Conservation (phyloP, 768 basidiomycete genomes). For the Lepiota subincarnata region DNA sequence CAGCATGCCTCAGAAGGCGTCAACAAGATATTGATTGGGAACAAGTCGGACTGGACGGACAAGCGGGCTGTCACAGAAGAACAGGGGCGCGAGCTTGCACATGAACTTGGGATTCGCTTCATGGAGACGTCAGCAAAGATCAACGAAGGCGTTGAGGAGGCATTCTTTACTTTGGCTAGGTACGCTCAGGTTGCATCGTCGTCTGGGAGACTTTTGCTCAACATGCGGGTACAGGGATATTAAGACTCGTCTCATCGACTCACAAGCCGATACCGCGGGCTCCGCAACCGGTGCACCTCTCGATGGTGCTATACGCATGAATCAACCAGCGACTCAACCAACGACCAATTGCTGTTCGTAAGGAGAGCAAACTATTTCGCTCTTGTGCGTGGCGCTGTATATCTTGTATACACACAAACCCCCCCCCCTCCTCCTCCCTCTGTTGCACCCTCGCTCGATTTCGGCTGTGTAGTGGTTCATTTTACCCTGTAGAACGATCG, state of each 20-base stretch:
- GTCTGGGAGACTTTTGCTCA: constrained; percentile 3
- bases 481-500: background rate
- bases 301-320: constrained; percentile 63
- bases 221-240: constrained; percentile 64
- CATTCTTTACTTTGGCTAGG: constrained; percentile 97
- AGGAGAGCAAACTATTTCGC: constrained; percentile 13
- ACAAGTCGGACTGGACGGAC: constrained; percentile 98
- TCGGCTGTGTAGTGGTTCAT: background rate
- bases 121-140: constrained; percentile 98
- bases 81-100: constrained; percentile 87
- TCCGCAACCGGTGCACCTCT: constrained; percentile 32
- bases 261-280: constrained; percentile 63
- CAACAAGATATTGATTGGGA: constrained; percentile 98
- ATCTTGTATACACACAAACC: constrained; percentile 13
- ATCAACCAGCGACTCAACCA: constrained; percentile 47
- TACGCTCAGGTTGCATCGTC: constrained; percentile 34
- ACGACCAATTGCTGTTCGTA: constrained; percentile 52
- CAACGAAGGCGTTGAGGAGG: constrained; percentile 97
- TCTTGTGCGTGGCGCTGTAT: background rate
- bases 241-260: constrained; percentile 95
- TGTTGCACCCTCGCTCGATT: constrained; percentile 1
- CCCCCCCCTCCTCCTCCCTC: background rate
- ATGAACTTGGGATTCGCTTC: constrained; percentile 92
- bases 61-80: constrained; percentile 90
- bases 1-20: constrained; percentile 98